These are phyloP conservation scores for Eragrostis curvula DNA, from an alignment of 176 grass and related monocot species.

Conservation along the genomic window DNA sequence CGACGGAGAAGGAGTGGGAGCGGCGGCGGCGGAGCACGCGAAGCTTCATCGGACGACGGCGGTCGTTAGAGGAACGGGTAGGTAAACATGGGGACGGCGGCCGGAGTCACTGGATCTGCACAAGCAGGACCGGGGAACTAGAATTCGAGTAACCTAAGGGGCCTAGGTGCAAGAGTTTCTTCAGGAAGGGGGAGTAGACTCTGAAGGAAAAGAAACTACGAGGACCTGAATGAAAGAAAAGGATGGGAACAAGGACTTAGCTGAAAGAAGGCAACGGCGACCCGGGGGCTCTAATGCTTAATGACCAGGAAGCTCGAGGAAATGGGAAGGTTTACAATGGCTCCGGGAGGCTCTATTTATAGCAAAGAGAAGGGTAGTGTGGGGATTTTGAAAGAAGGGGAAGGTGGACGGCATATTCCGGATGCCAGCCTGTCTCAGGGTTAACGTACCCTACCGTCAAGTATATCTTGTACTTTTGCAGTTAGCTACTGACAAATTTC, in stretches of 20 bases:
- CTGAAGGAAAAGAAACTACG: neutral
- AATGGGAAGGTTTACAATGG: slow-evolving; percentile 12
- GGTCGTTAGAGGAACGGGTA: slow-evolving; percentile 46
- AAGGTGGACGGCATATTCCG: slow-evolving; percentile 45
- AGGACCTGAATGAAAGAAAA: slow-evolving; percentile 9
- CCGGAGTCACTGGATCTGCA: slow-evolving; percentile 11
- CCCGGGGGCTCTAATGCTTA: neutral
- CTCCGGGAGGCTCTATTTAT: slow-evolving; percentile 26
- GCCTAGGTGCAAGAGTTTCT: neutral
- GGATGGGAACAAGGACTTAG: slow-evolving; percentile 29
- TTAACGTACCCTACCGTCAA: neutral
- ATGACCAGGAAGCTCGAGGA: neutral
- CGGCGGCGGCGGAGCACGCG: slow-evolving; percentile 51
- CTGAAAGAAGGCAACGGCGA: slow-evolving; percentile 12
- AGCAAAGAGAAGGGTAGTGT: slow-evolving; percentile 20
- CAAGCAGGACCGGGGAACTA: neutral
- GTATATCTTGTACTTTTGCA: slow-evolving; percentile 16
- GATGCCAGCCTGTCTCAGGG: slow-evolving; percentile 33
- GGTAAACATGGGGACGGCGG: slow-evolving; percentile 40
- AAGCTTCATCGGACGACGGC: slow-evolving; percentile 59
- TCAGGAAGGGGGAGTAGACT: neutral
- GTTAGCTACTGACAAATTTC: rapidly evolving
- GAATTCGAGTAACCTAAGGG: slow-evolving; percentile 26
- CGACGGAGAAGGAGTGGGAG: slow-evolving; percentile 80
- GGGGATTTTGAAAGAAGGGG: neutral